Evolutionary conservation across 345 rosid genomes (phyloP).

Genomic region (Corchorus olitorius): DNA sequence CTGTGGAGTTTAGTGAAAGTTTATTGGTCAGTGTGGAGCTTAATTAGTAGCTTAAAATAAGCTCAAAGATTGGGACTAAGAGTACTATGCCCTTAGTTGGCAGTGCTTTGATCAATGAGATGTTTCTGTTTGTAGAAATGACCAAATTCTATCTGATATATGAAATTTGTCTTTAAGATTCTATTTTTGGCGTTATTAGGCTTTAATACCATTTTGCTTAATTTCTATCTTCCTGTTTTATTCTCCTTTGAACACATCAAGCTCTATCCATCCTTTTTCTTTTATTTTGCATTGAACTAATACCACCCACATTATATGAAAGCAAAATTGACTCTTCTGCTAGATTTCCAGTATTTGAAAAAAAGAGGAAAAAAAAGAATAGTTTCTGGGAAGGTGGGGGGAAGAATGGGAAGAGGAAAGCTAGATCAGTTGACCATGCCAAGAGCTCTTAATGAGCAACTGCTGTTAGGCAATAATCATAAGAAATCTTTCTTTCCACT

Average conservation of each 20-base stretch:
- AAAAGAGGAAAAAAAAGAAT: neutral
- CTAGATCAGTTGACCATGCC: no score
- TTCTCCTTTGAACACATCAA: neutral
- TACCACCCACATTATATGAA: neutral
- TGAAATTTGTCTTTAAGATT: neutral
- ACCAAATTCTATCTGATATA: neutral
- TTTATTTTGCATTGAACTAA: neutral
- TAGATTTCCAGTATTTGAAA: neutral
- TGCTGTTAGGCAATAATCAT: neutral
- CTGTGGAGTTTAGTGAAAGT: neutral
- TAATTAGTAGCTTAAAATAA: neutral
- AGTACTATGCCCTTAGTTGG: neutral
- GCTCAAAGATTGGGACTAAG: neutral
- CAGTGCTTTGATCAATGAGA: neutral
- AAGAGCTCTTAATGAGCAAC: no score
- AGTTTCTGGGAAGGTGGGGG: neutral
- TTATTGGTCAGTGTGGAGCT: neutral
- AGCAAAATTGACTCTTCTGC: neutral
- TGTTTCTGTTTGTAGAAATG: neutral
- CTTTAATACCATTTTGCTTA: neutral
- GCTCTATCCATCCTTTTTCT: no score
- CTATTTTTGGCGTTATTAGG: constrained; percentile 12
- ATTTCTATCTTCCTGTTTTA: neutral
- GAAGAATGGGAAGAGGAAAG: neutral
- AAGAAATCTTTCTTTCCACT: neutral